Conservation (phyloP, 1,139 yeast genomes). For the Diutina siamensis region DNA sequence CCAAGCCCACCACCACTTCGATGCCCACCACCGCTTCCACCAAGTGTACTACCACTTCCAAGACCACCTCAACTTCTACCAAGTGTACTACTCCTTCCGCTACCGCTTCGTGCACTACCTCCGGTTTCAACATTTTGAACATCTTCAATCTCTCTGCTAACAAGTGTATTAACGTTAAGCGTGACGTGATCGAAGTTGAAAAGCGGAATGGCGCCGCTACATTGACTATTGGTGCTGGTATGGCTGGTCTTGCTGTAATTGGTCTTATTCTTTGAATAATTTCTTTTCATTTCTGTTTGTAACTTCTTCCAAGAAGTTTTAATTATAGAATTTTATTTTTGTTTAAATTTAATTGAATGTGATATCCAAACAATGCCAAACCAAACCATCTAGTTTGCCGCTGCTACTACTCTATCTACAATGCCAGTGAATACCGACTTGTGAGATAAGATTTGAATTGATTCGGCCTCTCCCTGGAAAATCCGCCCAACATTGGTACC, state of each 20-base stretch:
- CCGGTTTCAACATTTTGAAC: not conserved
- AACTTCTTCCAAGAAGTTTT: not conserved
- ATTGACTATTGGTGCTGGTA: not conserved
- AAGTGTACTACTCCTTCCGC: not conserved
- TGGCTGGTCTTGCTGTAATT: not conserved
- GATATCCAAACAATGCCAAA: too few species aligned
- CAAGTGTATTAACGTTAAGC: not conserved
- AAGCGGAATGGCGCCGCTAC: not conserved
- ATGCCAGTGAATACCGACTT: slow-evolving; percentile 44
- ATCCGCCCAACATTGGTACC: slow-evolving; percentile 52
- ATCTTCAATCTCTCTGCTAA: not conserved
- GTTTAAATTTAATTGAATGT: not conserved
- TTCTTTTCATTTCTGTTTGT: not conserved
- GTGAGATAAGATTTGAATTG: slow-evolving; percentile 54
- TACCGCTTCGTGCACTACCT: not conserved
- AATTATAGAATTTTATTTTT: too few species aligned
- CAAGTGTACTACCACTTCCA: not conserved
- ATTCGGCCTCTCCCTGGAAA: slow-evolving; percentile 65
- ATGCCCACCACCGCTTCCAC: not conserved
- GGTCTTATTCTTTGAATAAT: not conserved
- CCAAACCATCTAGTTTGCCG: not conserved
- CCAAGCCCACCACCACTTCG: not conserved
- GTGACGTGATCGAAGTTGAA: not conserved
- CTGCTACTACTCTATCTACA: slow-evolving; percentile 40
- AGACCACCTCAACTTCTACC: not conserved